Percentiles rank a stretch among this genome's conserved stretches.
Conservation (phyloP, 345 rosid species). For the Citrus mangshanensis region DNA sequence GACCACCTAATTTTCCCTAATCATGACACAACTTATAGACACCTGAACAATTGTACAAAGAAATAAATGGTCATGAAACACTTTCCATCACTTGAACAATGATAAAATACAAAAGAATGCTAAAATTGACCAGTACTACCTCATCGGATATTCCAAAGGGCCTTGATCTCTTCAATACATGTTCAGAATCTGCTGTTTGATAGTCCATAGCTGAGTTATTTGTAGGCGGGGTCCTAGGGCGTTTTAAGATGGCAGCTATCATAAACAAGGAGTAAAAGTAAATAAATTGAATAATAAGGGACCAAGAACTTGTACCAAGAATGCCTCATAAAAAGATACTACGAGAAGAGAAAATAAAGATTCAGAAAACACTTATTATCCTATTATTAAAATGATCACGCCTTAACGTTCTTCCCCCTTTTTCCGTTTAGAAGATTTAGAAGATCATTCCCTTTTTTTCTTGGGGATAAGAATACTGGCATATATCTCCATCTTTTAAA, state of each 20-base stretch:
- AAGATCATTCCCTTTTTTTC: not conserved
- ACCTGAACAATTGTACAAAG: not conserved
- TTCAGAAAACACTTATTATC: not conserved
- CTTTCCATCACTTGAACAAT: not conserved
- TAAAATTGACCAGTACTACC: slow-evolving; percentile 31
- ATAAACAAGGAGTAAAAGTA: slow-evolving; percentile 6
- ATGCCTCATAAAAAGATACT: not conserved
- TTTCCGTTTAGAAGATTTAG: not conserved
- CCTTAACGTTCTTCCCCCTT: not conserved
- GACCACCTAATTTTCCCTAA: not conserved
- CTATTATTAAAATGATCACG: not conserved
- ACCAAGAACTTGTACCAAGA: not conserved
- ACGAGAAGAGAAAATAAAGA: not conserved
- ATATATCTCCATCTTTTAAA: not conserved
- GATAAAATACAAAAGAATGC: not conserved
- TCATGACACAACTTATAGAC: not conserved
- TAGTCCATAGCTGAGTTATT: slow-evolving; percentile 59
- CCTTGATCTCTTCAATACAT: slow-evolving; percentile 65
- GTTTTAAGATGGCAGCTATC: slow-evolving; percentile 57
- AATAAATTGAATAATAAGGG: not conserved
- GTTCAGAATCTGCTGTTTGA: slow-evolving; percentile 81
- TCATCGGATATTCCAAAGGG: slow-evolving; percentile 73
- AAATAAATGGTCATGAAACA: not conserved
- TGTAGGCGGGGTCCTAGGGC: slow-evolving; percentile 66
- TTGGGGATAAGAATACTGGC: not conserved